Evolutionary conservation across 2,329 filamentous ascomycete genomes (phyloP).

Genomic region (Exophiala aquamarina): DNA sequence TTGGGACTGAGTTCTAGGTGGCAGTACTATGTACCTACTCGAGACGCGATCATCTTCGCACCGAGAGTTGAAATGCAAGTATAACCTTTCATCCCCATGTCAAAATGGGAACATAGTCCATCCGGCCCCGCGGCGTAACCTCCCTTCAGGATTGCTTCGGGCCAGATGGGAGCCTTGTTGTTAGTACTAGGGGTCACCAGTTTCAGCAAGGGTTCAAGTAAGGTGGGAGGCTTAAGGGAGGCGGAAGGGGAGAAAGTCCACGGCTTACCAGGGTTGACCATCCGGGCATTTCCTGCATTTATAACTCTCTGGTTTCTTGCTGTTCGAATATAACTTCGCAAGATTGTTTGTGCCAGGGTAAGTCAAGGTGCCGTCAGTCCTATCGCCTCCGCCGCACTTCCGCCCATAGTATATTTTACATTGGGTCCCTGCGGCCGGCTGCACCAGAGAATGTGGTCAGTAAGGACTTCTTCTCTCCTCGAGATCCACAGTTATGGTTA

Average conservation of each 20-base stretch:
- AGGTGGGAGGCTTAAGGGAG: background rate
- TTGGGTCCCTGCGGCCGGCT: constrained; percentile 17
- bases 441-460: background rate
- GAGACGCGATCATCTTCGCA: too few species aligned
- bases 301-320: constrained; percentile 7
- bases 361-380: constrained; percentile 19
- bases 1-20: too few species aligned
- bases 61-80: too few species aligned
- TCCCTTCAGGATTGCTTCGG: constrained; percentile 4
- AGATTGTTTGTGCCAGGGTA: constrained; percentile 19
- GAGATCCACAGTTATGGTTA: too few species aligned
- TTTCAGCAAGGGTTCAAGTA: background rate
- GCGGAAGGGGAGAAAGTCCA: too few species aligned
- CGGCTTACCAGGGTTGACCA: constrained; percentile 16
- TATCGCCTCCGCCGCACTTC: constrained; percentile 7
- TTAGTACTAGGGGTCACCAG: constrained; percentile 16
- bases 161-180: constrained; percentile 17
- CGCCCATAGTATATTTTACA: constrained; percentile 17
- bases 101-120: background rate
- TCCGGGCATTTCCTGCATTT: constrained; percentile 15
- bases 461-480: too few species aligned
- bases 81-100: background rate
- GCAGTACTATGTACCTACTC: too few species aligned
- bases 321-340: constrained; percentile 10
- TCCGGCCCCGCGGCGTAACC: background rate